These are phyloP conservation scores for Senecio squalidus DNA, from an alignment of 140 eudicot species.

Conservation along the genomic window DNA sequence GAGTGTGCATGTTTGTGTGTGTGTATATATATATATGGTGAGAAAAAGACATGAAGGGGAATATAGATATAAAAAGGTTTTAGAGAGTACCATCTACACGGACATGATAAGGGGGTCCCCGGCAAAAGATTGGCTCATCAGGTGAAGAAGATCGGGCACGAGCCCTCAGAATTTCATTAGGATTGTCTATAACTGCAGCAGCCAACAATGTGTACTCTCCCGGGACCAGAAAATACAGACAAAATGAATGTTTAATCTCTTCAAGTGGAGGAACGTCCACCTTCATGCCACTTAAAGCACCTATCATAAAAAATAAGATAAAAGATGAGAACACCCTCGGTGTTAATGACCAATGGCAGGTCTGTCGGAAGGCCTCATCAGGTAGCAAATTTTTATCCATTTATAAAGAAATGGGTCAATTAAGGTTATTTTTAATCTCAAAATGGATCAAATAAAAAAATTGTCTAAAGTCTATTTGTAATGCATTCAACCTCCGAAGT, in stretches of 20 bases:
- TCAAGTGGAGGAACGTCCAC: slow-evolving; percentile 88
- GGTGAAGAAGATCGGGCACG: slow-evolving; percentile 60
- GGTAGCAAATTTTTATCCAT: too few relatives aligned
- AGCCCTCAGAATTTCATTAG: slow-evolving; percentile 86
- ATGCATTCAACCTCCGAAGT: too few relatives aligned
- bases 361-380: too few relatives aligned
- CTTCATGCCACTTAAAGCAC: slow-evolving; percentile 67
- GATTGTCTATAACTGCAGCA: slow-evolving; percentile 82
- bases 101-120: slow-evolving; percentile 94
- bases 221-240: slow-evolving; percentile 82
- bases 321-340: too few relatives aligned
- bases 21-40: not conserved
- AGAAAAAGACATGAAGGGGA: slow-evolving; percentile 14
- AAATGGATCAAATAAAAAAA: too few relatives aligned
- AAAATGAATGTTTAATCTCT: slow-evolving; percentile 73
- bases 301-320: slow-evolving; percentile 33
- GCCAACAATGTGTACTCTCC: slow-evolving; percentile 95
- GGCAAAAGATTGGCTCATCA: slow-evolving; percentile 86
- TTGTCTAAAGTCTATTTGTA: too few relatives aligned
- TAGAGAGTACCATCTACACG: slow-evolving; percentile 69
- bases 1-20: not conserved
- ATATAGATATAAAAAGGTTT: not conserved
- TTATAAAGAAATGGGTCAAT: too few relatives aligned
- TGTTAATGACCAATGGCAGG: too few relatives aligned
- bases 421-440: too few relatives aligned